Evolutionary conservation across 257 asterid genomes (phyloP).

Genomic region (Salvia miltiorrhiza): DNA sequence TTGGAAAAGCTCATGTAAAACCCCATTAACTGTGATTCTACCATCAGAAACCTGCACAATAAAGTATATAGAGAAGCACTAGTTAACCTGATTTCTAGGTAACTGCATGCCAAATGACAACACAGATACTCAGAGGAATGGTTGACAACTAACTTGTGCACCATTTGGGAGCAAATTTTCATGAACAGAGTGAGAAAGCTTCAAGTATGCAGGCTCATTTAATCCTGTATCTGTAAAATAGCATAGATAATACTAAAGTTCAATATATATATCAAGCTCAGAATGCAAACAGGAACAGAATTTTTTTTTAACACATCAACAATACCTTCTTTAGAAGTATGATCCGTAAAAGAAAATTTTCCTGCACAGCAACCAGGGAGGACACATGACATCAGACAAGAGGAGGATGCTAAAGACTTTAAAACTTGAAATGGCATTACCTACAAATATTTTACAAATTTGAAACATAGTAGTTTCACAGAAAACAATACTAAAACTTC

Average conservation of each 20-base stretch:
- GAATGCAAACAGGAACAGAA: neutral
- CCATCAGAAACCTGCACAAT: conserved; percentile 45
- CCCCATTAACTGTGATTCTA: conserved; percentile 37
- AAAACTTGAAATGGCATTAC: neutral
- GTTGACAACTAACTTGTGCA: conserved; percentile 41
- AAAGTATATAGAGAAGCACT: neutral
- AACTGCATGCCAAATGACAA: neutral
- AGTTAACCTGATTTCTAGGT: neutral
- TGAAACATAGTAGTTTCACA: conserved; percentile 4
- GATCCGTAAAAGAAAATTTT: conserved; percentile 47
- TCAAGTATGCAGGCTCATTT: conserved; percentile 62
- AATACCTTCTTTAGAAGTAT: conserved; percentile 52
- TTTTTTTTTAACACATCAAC: neutral
- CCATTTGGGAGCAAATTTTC: conserved; percentile 51
- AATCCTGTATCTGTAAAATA: conserved; percentile 41
- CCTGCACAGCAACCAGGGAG: conserved; percentile 42
- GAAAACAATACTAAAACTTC: neutral
- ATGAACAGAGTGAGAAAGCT: conserved; percentile 58
- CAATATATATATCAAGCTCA: neutral
- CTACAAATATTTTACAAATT: neutral
- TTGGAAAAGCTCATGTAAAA: conserved; percentile 75
- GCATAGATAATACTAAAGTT: neutral
- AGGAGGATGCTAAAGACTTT: neutral
- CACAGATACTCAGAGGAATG: conserved; percentile 1
- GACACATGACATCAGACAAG: conserved; percentile 11